Evolutionary conservation across 2,329 filamentous ascomycete genomes (phyloP).

Genomic region (Aspergillus quadrilineatus): DNA sequence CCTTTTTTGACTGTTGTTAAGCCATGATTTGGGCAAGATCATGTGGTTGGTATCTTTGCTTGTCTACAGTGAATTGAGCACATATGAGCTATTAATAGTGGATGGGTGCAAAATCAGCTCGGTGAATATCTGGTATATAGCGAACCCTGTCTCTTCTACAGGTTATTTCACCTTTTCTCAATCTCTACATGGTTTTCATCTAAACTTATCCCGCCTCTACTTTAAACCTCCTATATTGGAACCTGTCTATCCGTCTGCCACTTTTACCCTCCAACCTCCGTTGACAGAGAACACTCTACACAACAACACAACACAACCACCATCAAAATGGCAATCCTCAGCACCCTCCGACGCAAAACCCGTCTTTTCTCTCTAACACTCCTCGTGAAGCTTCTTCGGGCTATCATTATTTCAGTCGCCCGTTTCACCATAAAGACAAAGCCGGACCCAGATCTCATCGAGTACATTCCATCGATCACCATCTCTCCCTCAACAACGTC

Average conservation of each 20-base stretch:
- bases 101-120: not conserved
- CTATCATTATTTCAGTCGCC: not conserved
- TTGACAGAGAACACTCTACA: not conserved
- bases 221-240: no score
- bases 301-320: not conserved
- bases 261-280: no score
- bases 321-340: conserved; percentile 1
- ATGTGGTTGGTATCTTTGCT: not conserved
- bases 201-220: no score
- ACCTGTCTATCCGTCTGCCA: no score
- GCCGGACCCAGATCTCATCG: conserved; percentile 22
- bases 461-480: conserved; percentile 21
- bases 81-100: not conserved
- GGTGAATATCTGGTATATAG: not conserved
- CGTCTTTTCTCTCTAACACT: not conserved
- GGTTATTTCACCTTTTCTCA: not conserved
- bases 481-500: not conserved
- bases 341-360: not conserved
- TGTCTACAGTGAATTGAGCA: not conserved
- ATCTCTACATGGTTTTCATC: no score
- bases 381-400: not conserved
- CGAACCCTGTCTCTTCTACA: no score
- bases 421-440: not conserved
- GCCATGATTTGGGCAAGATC: conserved; percentile 18
- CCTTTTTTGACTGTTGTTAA: conserved; percentile 31